Base-by-base conservation (phyloP, 805 yeast genomes). In the Wickerhamomyces hampshirensis region DNA sequence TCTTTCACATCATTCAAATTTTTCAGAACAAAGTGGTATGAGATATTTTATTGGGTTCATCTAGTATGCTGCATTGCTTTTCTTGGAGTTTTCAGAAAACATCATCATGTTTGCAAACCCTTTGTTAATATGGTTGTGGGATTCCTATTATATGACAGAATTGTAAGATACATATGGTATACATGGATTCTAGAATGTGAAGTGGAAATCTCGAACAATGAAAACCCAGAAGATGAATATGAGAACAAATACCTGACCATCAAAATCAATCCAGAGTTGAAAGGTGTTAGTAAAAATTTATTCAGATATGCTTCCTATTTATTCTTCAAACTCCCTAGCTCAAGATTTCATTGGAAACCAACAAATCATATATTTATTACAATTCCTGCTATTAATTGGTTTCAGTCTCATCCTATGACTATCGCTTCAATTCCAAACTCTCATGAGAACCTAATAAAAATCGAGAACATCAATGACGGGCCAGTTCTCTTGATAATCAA, bases 401-500 rank as follows among this genome's bases (percentile, higher is more conserved):
- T 43, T 23, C 51, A 54, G 33, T 40, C 57, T 4, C 57, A 54
- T 27, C 59, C 59, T n/a, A 52, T 54, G 35, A 54, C 57, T 5
- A 51, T 54, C 17, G 51, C 56, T 7, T 46, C 53, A 2, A 16
- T 43, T 1, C 37, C 47, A 8, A 21, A 31, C 12, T 29, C 26
- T 3, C 28, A 38, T 7, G 34, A 32, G 2, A 30, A 38, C 5
- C 11, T 35, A 5, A 19, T 48, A 5, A 11, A 21, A 21, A 21
- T 21, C 24, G 24, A 21, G 11, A 21, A 21, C 24, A 11, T 21
- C 24, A 21, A 21, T 10, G 47, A 40, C 13, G 36, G 32, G 2
- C 28, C 18, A 14, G 40, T 35, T 6, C 31, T 34, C 5, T 17
- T 44, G 19, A 42, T 53, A 18, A 33, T 53, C n/a, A 48, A 48